Evolutionary conservation across 176 grass and related monocot genomes (phyloP).

Genomic region (Carex myosuroides): DNA sequence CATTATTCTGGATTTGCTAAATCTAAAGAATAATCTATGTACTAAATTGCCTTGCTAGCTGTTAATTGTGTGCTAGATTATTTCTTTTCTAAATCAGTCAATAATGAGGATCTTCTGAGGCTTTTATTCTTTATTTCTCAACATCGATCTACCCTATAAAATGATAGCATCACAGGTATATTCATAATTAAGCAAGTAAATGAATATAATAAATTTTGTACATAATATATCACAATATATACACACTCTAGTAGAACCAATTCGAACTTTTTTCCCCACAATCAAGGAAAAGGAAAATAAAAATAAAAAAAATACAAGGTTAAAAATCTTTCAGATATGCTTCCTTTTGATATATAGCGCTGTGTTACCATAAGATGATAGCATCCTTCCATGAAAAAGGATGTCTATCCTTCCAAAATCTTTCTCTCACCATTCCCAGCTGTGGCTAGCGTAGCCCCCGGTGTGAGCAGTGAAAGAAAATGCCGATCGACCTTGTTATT

Average conservation of each 20-base stretch:
- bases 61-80: too few relatives aligned
- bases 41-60: too few relatives aligned
- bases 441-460: background rate
- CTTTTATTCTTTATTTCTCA: too few relatives aligned
- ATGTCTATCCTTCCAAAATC: background rate
- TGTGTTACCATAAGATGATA: constrained; percentile 14
- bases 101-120: too few relatives aligned
- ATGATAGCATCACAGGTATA: background rate
- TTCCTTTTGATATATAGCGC: background rate
- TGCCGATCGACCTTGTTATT: background rate
- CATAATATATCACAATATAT: background rate
- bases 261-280: background rate
- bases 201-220: background rate
- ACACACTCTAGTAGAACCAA: background rate
- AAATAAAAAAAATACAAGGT: background rate
- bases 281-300: background rate
- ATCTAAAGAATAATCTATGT: too few relatives aligned
- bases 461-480: background rate
- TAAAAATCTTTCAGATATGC: background rate
- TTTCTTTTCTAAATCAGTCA: too few relatives aligned
- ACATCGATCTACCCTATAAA: background rate
- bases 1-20: too few relatives aligned
- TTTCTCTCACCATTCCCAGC: background rate
- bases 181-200: background rate
- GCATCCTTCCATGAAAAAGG: background rate